phyloP scores from a whole-genome alignment of 1,139 yeast species.

The Protomyces macrosporus region DNA sequence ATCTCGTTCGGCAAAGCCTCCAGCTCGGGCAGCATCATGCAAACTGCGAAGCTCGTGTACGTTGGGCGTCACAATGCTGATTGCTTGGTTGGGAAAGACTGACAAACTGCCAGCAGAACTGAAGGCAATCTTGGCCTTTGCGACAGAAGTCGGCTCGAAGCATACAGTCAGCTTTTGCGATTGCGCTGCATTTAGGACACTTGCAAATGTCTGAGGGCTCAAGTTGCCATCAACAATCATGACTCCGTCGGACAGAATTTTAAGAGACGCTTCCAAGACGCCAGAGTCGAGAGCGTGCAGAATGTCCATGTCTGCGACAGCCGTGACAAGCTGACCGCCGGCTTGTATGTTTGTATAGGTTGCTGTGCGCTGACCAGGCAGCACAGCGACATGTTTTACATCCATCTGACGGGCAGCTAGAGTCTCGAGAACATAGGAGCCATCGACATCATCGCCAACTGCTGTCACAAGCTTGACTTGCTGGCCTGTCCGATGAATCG shows the following conservation, averaged over 20 bases:
- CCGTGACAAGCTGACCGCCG: slow-evolving; percentile 61
- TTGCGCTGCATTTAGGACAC: slow-evolving; percentile 40
- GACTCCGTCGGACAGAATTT: slow-evolving; percentile 41
- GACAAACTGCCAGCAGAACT: neutral
- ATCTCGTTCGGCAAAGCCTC: slow-evolving; percentile 57
- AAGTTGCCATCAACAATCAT: slow-evolving; percentile 69
- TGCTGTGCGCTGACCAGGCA: slow-evolving; percentile 47
- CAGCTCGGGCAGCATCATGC: slow-evolving; percentile 46
- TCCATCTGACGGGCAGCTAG: slow-evolving; percentile 40
- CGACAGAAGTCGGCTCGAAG: slow-evolving; percentile 71
- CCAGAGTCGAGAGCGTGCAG: slow-evolving; percentile 49
- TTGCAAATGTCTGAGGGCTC: slow-evolving; percentile 43
- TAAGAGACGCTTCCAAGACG: slow-evolving; percentile 37
- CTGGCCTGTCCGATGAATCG: slow-evolving; percentile 7
- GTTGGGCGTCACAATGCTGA: slow-evolving; percentile 63
- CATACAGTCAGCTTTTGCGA: slow-evolving; percentile 40
- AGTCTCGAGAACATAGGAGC: slow-evolving; percentile 43
- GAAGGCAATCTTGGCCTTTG: slow-evolving; percentile 45
- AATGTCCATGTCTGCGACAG: slow-evolving; percentile 80
- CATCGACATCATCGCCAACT: slow-evolving; percentile 56
- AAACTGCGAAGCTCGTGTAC: slow-evolving; percentile 54
- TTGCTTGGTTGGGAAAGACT: slow-evolving; percentile 40
- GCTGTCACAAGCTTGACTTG: slow-evolving; percentile 52
- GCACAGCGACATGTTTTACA: slow-evolving; percentile 42
- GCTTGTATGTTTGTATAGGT: slow-evolving; percentile 70